A percentile compares a stretch with the other conserved stretches of the same genome.
phyloP scores from a whole-genome alignment of 1,284 basidiomycete genomes.

The Tylopilus sp. region DNA sequence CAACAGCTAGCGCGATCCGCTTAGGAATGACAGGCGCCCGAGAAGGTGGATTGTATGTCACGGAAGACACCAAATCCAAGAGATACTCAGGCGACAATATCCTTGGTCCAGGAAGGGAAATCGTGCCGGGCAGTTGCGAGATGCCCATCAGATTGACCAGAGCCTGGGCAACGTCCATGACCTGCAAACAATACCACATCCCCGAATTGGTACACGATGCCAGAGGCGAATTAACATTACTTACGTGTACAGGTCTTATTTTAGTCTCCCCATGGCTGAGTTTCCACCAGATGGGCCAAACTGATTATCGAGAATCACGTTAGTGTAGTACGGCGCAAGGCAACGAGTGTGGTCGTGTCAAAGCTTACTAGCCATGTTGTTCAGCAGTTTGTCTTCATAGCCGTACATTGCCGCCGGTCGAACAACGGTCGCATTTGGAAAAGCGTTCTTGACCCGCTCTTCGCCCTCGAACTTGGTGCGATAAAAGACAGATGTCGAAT shows the following conservation, averaged over 20 bases:
- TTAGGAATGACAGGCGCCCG: conserved; percentile 78
- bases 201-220: conserved; percentile 16
- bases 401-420: conserved; percentile 87
- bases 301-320: conserved; percentile 39
- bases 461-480: conserved; percentile 91
- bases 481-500: conserved; percentile 84
- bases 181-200: conserved; percentile 43
- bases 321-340: conserved; percentile 11
- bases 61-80: conserved; percentile 74
- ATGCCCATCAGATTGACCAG: conserved; percentile 75
- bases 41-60: conserved; percentile 74
- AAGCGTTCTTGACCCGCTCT: conserved; percentile 79
- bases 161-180: conserved; percentile 91
- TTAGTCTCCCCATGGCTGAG: conserved; percentile 86
- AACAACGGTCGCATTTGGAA: conserved; percentile 88
- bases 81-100: conserved; percentile 85
- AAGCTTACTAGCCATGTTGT: conserved; percentile 83
- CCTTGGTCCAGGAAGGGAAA: conserved; percentile 87
- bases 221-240: conserved; percentile 21
- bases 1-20: conserved; percentile 61
- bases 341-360: conserved; percentile 2
- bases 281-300: conserved; percentile 93
- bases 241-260: conserved; percentile 89
- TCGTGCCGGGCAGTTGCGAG: conserved; percentile 61
- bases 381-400: conserved; percentile 92